phyloP scores from a whole-genome alignment of 257 asterid genomes.

The Pogostemon cablin region DNA sequence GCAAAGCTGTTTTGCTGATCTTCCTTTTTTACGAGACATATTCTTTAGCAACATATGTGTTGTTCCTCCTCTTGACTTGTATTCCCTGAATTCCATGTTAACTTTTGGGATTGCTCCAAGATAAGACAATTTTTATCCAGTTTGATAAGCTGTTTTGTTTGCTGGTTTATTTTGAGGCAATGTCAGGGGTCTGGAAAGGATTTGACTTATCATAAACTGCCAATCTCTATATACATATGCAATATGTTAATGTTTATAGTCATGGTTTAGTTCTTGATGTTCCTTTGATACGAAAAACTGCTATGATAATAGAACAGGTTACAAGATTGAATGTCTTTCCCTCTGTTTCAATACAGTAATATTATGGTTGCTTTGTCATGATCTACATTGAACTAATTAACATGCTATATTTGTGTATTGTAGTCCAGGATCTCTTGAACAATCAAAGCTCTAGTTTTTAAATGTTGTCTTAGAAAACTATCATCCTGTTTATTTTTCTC shows the following conservation, averaged over 20 bases:
- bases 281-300: not conserved
- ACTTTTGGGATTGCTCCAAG: too few species aligned
- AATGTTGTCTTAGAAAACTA: not conserved
- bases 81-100: not conserved
- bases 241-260: not conserved
- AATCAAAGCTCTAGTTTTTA: not conserved
- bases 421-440: not conserved
- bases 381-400: not conserved
- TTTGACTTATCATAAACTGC: too few species aligned
- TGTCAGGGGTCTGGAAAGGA: too few species aligned
- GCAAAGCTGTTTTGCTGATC: not conserved
- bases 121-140: too few species aligned
- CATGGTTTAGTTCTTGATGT: not conserved
- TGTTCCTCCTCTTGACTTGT: not conserved
- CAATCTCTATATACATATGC: too few species aligned
- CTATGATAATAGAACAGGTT: conserved; percentile 16
- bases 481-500: not conserved
- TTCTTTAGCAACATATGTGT: not conserved
- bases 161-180: too few species aligned
- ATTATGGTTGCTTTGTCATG: not conserved
- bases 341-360: not conserved
- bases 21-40: not conserved
- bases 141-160: too few species aligned
- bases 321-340: not conserved
- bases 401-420: not conserved